Percentiles rank a stretch among this genome's conserved stretches.
These are phyloP conservation scores for Caloboletus firmus DNA, from an alignment of 1,284 basidiomycete species.

Conservation along the genomic window DNA sequence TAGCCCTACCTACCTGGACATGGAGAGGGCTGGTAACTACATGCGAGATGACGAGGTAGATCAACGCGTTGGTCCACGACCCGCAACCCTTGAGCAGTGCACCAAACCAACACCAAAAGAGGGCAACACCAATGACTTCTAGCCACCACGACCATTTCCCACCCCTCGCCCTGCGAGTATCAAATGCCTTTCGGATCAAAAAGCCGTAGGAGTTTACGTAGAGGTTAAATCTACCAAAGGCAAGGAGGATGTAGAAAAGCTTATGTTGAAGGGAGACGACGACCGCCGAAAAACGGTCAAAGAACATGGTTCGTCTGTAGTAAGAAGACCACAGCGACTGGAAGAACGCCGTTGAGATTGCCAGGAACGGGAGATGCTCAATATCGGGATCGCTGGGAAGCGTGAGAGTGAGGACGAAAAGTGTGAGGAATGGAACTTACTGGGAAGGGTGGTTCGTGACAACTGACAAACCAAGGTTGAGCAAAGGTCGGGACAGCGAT, in stretches of 20 bases:
- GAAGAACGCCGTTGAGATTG: constrained; percentile 88
- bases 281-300: constrained; percentile 70
- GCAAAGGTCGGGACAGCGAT: constrained; percentile 6
- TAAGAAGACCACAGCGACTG: constrained; percentile 89
- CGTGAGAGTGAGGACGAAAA: constrained; percentile 8
- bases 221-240: constrained; percentile 93
- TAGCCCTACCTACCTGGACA: constrained; percentile 59
- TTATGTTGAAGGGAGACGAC: constrained; percentile 85
- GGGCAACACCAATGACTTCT: constrained; percentile 66
- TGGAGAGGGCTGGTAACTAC: constrained; percentile 82
- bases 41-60: constrained; percentile 79
- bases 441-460: constrained; percentile 98
- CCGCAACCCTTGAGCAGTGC: constrained; percentile 66
- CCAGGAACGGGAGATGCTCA: constrained; percentile 96
- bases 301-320: constrained; percentile 85
- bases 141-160: constrained; percentile 72
- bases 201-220: constrained; percentile 87
- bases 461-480: constrained; percentile 48
- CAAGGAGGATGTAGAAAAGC: constrained; percentile 91
- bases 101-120: constrained; percentile 84
- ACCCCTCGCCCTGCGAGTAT: constrained; percentile 57
- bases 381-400: constrained; percentile 88
- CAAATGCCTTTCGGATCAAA: constrained; percentile 64
- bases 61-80: constrained; percentile 61
- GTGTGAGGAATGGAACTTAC: constrained; percentile 44